Conservation (phyloP, 2,329 filamentous ascomycete species). For the Neoscytalidium dimidiatum region DNA sequence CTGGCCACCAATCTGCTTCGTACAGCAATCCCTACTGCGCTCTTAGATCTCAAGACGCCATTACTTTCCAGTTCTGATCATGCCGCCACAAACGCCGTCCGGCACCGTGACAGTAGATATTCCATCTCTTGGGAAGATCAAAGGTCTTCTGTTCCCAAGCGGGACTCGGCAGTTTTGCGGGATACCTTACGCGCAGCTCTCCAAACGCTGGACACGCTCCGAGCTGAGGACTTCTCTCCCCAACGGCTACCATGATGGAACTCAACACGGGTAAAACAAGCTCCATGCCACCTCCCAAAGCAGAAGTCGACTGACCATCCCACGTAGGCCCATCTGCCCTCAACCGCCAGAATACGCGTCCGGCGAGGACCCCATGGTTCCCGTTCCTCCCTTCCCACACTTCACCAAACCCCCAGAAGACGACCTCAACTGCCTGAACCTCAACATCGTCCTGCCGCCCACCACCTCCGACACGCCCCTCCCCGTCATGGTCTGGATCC, state of each 20-base stretch:
- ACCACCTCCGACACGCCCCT: conserved; percentile 22
- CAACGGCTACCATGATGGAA: background rate
- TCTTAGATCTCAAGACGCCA: too few species aligned
- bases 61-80: background rate
- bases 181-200: background rate
- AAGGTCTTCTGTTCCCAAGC: background rate
- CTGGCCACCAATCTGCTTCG: too few species aligned
- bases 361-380: background rate
- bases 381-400: background rate
- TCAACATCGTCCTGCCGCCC: background rate
- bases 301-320: background rate
- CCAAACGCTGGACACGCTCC: background rate
- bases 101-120: background rate
- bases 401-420: background rate
- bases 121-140: background rate
- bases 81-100: background rate
- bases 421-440: background rate
- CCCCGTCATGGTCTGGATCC: conserved; percentile 40
- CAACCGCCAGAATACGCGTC: background rate
- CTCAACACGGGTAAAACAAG: background rate
- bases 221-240: background rate
- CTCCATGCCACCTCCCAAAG: background rate
- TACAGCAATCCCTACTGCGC: too few species aligned
- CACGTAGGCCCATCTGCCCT: background rate
- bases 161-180: background rate